These are phyloP conservation scores for Entonaema liquescens DNA, from an alignment of 495 filamentous ascomycete genomes.

Conservation along the genomic window DNA sequence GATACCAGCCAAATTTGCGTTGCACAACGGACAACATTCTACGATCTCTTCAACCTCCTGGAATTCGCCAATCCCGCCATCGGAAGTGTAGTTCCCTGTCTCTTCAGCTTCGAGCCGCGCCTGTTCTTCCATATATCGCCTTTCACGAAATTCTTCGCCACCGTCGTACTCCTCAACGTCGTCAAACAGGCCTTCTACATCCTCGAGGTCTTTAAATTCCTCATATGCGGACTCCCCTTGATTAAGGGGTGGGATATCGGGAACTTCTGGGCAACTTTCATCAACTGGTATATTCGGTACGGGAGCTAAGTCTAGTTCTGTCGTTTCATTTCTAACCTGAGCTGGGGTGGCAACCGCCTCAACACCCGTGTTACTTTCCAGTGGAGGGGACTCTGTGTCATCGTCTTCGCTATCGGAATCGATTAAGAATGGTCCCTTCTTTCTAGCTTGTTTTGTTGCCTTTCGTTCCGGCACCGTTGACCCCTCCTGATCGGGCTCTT, in stretches of 20 bases:
- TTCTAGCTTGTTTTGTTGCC: constrained; percentile 20
- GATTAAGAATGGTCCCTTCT: constrained; percentile 67
- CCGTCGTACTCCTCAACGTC: constrained; percentile 58
- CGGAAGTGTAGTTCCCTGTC: constrained; percentile 49
- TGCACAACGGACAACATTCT: constrained; percentile 79
- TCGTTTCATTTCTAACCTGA: constrained; percentile 5
- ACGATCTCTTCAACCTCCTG: constrained; percentile 44
- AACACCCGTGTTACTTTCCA: constrained; percentile 5
- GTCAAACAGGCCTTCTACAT: constrained; percentile 64
- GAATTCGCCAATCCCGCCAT: constrained; percentile 42
- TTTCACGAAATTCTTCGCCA: constrained; percentile 70
- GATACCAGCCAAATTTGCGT: constrained; percentile 65
- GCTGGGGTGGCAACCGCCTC: neutral
- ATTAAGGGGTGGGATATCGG: constrained; percentile 57
- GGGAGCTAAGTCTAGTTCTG: constrained; percentile 26
- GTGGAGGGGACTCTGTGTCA: constrained; percentile 15
- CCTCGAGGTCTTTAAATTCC: constrained; percentile 70
- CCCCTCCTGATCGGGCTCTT: constrained; percentile 8
- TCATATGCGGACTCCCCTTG: constrained; percentile 57
- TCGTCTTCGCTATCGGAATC: constrained; percentile 75
- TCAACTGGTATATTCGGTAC: constrained; percentile 41
- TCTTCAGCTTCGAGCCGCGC: constrained; percentile 64
- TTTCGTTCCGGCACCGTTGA: neutral
- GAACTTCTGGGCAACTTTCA: constrained; percentile 35
- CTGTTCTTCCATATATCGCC: constrained; percentile 70